A percentile compares a stretch with the other conserved stretches of the same genome.
Evolutionary conservation across 2,329 filamentous ascomycete species (phyloP).

Genomic region (Bisporella sp.): DNA sequence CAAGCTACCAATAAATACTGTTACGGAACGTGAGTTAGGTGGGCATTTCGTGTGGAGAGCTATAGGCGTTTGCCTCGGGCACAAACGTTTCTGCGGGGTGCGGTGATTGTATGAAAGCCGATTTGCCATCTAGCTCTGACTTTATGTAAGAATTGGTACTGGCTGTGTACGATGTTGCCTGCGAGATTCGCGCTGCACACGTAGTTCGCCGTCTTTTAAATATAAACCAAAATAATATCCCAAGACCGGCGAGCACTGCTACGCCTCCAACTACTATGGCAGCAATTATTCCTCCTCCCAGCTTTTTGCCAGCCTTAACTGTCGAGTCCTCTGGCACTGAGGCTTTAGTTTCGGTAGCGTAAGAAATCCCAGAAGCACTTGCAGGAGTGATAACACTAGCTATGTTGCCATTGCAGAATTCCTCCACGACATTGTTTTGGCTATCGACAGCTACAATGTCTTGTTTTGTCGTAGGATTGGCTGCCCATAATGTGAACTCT

Average conservation of each 20-base stretch:
- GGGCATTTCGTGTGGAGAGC: too few relatives aligned
- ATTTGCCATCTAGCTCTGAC: too few relatives aligned
- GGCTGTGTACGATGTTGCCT: too few relatives aligned
- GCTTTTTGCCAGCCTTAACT: background rate
- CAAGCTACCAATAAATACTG: too few relatives aligned
- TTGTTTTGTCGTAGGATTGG: constrained; percentile 2
- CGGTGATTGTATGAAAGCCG: too few relatives aligned
- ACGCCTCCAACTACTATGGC: background rate
- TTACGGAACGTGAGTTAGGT: too few relatives aligned
- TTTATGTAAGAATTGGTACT: too few relatives aligned
- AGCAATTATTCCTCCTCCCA: background rate
- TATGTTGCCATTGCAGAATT: background rate
- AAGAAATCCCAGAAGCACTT: background rate
- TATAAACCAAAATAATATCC: background rate
- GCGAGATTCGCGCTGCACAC: too few relatives aligned
- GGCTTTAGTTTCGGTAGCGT: background rate
- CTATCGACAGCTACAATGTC: constrained; percentile 2
- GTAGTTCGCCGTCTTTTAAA: background rate
- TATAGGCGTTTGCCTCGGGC: too few relatives aligned
- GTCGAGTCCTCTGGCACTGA: background rate
- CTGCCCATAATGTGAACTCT: constrained; percentile 1
- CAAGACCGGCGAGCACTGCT: background rate
- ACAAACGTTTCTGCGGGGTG: too few relatives aligned
- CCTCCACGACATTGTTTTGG: background rate
- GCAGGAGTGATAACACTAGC: background rate